Conservation (phyloP, 306 rosid species). For the Prosopis cineraria region DNA sequence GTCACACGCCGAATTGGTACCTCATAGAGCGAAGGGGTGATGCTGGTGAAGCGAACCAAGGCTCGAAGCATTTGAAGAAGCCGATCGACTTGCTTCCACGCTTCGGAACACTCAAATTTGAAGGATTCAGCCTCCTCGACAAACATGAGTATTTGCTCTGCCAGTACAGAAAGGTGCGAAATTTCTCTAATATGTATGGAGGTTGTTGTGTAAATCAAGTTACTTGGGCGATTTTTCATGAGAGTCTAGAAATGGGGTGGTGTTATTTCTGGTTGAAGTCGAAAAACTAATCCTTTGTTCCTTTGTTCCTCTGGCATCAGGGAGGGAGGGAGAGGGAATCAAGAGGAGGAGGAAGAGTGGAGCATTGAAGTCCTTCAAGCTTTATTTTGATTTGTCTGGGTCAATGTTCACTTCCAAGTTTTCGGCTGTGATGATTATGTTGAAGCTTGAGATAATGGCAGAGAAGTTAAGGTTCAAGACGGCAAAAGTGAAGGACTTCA, state of each 20-base stretch:
- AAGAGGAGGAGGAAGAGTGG: too few species aligned
- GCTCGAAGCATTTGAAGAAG: conserved; percentile 67
- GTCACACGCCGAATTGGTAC: conserved; percentile 67
- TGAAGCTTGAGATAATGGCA: conserved; percentile 60
- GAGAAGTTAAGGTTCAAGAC: conserved; percentile 54
- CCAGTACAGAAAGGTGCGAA: conserved; percentile 16
- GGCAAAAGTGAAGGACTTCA: conserved; percentile 55
- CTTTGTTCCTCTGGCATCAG: too few species aligned
- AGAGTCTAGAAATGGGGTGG: conserved; percentile 26
- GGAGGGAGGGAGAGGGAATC: too few species aligned
- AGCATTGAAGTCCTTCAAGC: too few species aligned
- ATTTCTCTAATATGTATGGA: neutral
- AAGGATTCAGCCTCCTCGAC: conserved; percentile 58
- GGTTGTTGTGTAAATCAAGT: too few species aligned
- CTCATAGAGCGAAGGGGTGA: conserved; percentile 61
- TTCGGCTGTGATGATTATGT: conserved; percentile 53
- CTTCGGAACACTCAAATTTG: conserved; percentile 65
- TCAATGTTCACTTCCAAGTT: conserved; percentile 68
- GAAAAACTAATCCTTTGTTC: neutral
- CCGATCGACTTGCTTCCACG: conserved; percentile 62
- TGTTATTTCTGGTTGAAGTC: neutral
- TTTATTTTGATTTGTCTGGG: conserved; percentile 73
- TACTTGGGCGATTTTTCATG: neutral
- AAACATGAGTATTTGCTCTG: conserved; percentile 67
- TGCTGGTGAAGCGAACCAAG: conserved; percentile 57